Base-by-base conservation (phyloP, 106 monocot genomes). In the Posidonia australis region DNA sequence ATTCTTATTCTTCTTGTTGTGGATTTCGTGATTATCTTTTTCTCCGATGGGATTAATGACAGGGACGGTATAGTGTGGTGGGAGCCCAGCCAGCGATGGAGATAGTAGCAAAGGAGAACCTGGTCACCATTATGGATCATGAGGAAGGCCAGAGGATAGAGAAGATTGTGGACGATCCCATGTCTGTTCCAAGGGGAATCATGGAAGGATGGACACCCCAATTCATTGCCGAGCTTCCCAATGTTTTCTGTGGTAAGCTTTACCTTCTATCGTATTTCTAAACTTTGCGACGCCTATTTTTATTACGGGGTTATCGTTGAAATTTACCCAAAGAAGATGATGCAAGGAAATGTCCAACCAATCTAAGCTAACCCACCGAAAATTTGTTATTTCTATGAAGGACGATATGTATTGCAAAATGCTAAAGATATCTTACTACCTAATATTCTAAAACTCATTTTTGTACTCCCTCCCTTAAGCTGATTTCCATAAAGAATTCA, bases 51-150 rank as follows among this genome's bases (percentile, higher is more conserved):
- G 9, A 44, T 13, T 44, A 22, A n/a, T n/a, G n/a, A 36, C 32
- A 93, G 92, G 92, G 92, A 21, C 75, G 92, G 14, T 93, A 93
- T 48, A 88, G 92, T 58, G 79, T 81, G 19, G 81, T 93, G 43
- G 92, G 92, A 41, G 92, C 88, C 20, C 87, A 88, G 44, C 92
- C 92, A 13, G 81, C 83, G 12, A 85, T 93, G 80, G 92, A 93
- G 68, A 81, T 93, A 26, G 85, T 88, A 29, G 92, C 92, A 12
- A 83, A 81, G 78, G 85, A 88, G 69, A 80, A 93, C 62, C 42
- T 22, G 52, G 92, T 93, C n/a, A 73, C 82, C 1, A 77, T 93
- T 29, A 76, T 85, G 88, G 83, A 93, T 59, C 88, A 93, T 63
- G 80, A 83, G 66, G 77, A 83, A 46, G 85, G 83, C 12, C n/a